Base-by-base conservation (phyloP, 495 filamentous ascomycete species). In the Xylaria sp. region DNA sequence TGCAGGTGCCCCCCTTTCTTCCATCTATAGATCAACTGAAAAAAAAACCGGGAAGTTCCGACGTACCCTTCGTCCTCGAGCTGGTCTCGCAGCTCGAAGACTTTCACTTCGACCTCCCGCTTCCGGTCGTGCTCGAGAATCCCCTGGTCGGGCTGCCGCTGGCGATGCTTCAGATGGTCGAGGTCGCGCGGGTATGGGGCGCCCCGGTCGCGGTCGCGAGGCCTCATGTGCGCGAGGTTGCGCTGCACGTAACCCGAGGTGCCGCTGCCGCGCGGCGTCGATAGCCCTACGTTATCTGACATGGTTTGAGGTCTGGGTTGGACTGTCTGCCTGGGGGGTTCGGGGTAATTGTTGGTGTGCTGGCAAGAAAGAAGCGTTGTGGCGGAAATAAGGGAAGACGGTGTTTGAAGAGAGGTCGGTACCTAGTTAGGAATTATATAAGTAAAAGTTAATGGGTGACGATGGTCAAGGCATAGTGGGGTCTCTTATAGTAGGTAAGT, bases 211-310 rank as follows among this genome's bases (percentile, higher is more conserved):
- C 82, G 80, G 75, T 91, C 88, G 83, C 95, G 94, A 14, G 92
- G 93, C 73, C 87, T 90, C 65, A 97, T 88, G 83, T 96, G 90
- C 9, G 97, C 95, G 69, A 90, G 87, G 83, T 98, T 99, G 77
- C 93, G 93, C 78, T 98, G 95, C 65, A 99, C 94, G 83, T 98
- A 98, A 78, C 97, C 97, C 5, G 93, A 97, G 71, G 97, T 99
- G 68, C 96, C 96, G 75, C 90, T 94, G 69, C 97, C 97, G 72
- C 97, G 92, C 7, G 97, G 97, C 26, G 97, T 99, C 64, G 92
- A 87, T 77, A 99, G 94, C 71, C 97, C 97, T 82, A 99, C 97
- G 85, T 99, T 99, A 71, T 94, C 94, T 68, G 95, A 95, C 96
- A 98, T 99, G 64, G 14, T 79, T 55, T 21, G 71, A 59, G 12